Base-by-base conservation (phyloP, 2,329 filamentous ascomycete species). In the Fusarium avenaceum region DNA sequence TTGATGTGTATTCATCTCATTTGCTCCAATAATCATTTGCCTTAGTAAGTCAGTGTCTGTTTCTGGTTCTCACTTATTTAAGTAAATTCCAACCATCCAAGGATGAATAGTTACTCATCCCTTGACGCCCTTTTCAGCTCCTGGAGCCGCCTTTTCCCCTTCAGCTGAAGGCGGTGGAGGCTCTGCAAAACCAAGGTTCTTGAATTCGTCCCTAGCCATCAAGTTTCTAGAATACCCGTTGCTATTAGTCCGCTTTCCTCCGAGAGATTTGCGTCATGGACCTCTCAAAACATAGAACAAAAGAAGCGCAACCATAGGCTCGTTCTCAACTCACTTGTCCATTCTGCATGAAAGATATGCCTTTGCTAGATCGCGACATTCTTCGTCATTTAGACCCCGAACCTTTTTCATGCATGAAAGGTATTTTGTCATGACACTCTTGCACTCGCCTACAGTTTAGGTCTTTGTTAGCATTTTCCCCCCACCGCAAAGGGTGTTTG, bases 161-260 rank as follows among this genome's bases (percentile, higher is more conserved):
- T 40, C 58, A 49, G 32, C 14, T 39, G 71, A 66, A 52, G 65
- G 57, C 22, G 70, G 66, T 62, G 67, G 57, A 56, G 71, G 63
- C 46, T 77, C 75, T 45, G 83, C 73, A 72, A 97, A 96, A 0
- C 96, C 96, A 40, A 99, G 83, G 76, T 99, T 99, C 79, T 92
- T 93, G 80, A 98, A 96, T 62, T 97, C 92, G 76, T 99, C 96
- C 72, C 88, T 93, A 9, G 94, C 94, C 96, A 99, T 99, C 32
- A 99, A 83, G 76, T 98, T 97, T 72, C 94, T 94, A 57, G 39
- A 47, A 47, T 47, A 68, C 10, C 46, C 47, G 51, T 38, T 35
- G 46, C 43, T 35, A 57, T 70, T 50, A 72, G 70, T 58, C 66
- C 53, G 65, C 48, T 55, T 62, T 64, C 26, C 60, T 61, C 59